Conservation (phyloP, 345 rosid species). For the Acer campestre region DNA sequence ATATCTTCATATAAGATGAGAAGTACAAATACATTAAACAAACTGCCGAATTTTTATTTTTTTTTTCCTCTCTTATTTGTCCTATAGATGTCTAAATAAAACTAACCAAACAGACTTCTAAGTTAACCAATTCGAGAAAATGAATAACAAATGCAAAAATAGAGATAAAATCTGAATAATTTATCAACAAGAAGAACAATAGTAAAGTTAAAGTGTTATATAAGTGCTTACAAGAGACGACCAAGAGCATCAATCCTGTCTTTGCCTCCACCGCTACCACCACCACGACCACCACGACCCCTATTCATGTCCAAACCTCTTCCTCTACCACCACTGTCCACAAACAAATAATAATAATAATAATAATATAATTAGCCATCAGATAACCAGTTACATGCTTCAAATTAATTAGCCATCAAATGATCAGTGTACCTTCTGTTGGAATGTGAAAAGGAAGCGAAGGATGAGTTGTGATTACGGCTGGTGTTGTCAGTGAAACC, state of each 20-base stretch:
- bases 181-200: not conserved
- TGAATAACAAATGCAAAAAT: no score
- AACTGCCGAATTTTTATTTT: not conserved
- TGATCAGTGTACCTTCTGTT: slow-evolving; percentile 24
- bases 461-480: slow-evolving; percentile 19
- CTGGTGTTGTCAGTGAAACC: slow-evolving; percentile 16
- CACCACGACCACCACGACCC: slow-evolving; percentile 50
- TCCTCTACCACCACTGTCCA: slow-evolving; percentile 51
- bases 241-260: slow-evolving; percentile 88
- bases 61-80: no score
- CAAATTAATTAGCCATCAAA: no score
- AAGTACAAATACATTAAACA: no score
- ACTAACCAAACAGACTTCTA: not conserved
- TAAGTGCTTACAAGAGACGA: slow-evolving; percentile 68
- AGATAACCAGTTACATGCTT: not conserved
- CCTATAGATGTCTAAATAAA: not conserved
- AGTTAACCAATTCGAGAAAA: no score
- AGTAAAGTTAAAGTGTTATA: not conserved
- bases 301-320: slow-evolving; percentile 40
- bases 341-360: not conserved
- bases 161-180: no score
- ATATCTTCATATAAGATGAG: not conserved
- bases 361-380: not conserved
- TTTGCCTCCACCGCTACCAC: slow-evolving; percentile 44
- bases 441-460: slow-evolving; percentile 45